Conservation (phyloP, 179 eudicot species). For the Kewa caespitosa region DNA sequence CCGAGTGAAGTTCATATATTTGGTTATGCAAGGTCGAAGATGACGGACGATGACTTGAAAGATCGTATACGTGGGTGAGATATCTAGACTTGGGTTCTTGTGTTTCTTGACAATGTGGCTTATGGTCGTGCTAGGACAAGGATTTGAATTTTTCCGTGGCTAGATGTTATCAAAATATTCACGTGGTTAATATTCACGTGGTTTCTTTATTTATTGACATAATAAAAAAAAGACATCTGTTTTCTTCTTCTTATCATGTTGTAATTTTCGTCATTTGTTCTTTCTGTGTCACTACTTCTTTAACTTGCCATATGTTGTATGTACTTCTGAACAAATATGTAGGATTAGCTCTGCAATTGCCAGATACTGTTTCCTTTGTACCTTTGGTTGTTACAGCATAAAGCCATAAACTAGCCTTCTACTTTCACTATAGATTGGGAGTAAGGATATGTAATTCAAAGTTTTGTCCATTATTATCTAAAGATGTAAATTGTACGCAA, state of each 20-base stretch:
- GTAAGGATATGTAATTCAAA: too few relatives aligned
- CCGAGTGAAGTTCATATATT: constrained; percentile 78
- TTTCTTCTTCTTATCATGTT: neutral
- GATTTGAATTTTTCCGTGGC: neutral
- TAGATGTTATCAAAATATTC: neutral
- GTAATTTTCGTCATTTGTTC: neutral
- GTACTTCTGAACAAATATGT: too few relatives aligned
- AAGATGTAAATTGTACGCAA: too few relatives aligned
- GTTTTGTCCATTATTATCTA: too few relatives aligned
- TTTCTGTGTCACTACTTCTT: neutral
- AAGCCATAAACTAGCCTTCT: too few relatives aligned
- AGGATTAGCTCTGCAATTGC: too few relatives aligned
- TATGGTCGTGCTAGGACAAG: neutral
- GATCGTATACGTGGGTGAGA: constrained; percentile 77
- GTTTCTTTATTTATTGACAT: constrained; percentile 1
- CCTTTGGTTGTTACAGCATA: too few relatives aligned
- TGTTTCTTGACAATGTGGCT: neutral
- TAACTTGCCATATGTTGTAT: neutral
- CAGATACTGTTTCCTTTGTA: too few relatives aligned
- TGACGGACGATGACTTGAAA: constrained; percentile 72
- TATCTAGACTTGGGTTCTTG: constrained; percentile 3
- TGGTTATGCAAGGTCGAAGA: constrained; percentile 95
- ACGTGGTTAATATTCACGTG: constrained; percentile 1
- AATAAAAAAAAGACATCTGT: neutral
- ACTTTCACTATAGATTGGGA: too few relatives aligned